Conservation (phyloP, 129 eudicot species). For the Helichrysum umbraculigerum region DNA sequence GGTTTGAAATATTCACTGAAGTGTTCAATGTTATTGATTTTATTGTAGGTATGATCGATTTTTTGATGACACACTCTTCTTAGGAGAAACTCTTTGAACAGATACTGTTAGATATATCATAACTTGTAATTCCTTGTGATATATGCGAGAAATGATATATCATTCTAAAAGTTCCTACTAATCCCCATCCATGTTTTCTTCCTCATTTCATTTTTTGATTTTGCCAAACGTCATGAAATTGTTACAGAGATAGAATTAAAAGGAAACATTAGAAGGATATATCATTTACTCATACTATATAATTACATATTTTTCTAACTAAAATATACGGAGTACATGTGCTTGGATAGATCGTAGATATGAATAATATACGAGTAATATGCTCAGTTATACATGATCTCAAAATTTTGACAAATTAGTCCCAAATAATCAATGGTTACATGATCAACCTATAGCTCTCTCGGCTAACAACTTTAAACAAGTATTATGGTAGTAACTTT, state of each 20-base stretch:
- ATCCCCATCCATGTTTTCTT: not conserved
- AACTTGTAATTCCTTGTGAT: not conserved
- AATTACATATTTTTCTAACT: not conserved
- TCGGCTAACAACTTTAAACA: not conserved
- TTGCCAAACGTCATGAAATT: not conserved
- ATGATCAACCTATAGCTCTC: slow-evolving; percentile 12
- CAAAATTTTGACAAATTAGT: slow-evolving; percentile 12
- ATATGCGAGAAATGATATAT: not conserved
- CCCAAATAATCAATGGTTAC: slow-evolving; percentile 8
- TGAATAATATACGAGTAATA: not conserved
- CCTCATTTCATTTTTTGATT: not conserved
- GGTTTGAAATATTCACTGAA: not conserved
- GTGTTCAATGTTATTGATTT: not conserved
- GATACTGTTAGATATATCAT: not conserved
- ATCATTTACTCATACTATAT: not conserved
- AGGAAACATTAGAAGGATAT: not conserved
- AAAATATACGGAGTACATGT: no score
- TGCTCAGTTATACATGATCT: not conserved
- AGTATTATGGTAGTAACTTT: not conserved
- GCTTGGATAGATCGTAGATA: not conserved
- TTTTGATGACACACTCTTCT: not conserved
- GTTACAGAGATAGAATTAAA: not conserved
- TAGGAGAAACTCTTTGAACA: not conserved
- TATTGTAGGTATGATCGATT: not conserved
- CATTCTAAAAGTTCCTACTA: not conserved